These are phyloP conservation scores for Lenzites betulinus DNA, from an alignment of 768 basidiomycete genomes.

Conservation along the genomic window DNA sequence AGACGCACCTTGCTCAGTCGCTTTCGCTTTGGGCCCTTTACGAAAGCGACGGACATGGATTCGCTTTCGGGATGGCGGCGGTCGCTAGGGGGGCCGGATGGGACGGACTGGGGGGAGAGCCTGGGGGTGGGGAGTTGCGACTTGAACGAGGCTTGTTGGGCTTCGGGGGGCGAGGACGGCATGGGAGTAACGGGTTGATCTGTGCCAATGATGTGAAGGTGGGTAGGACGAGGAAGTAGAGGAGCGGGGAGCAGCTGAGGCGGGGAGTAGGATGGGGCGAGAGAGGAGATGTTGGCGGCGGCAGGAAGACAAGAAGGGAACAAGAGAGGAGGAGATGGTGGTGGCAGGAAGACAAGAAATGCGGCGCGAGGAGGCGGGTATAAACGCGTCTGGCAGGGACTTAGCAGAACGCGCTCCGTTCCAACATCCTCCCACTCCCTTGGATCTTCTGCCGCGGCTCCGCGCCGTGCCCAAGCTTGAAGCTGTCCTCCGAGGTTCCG, in stretches of 20 bases:
- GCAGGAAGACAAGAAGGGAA: neutral
- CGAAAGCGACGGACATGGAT: constrained; percentile 42
- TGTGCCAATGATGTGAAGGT: no score
- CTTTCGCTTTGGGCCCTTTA: constrained; percentile 56
- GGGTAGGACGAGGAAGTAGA: neutral
- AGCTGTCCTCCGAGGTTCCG: no score
- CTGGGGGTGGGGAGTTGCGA: constrained; percentile 1
- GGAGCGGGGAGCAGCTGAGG: neutral
- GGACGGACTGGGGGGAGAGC: constrained; percentile 3
- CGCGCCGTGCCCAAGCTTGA: no score
- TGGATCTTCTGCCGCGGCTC: no score
- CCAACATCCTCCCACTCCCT: no score
- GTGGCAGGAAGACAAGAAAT: constrained; percentile 30
- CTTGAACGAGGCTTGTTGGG: neutral
- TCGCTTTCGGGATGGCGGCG: constrained; percentile 29
- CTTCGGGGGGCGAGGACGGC: constrained; percentile 9
- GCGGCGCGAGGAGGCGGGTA: no score
- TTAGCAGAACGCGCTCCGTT: no score
- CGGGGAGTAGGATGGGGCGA: neutral
- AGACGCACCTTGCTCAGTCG: constrained; percentile 50
- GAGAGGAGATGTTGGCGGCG: constrained; percentile 1
- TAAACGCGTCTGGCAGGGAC: no score
- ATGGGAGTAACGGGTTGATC: no score
- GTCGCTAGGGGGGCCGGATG: constrained; percentile 7
- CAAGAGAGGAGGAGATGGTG: constrained; percentile 10